Percentiles rank a stretch among this genome's conserved stretches.
These are phyloP conservation scores for Leishmania braziliensis DNA, from an alignment of 208 protist genomes.

Conservation along the genomic window DNA sequence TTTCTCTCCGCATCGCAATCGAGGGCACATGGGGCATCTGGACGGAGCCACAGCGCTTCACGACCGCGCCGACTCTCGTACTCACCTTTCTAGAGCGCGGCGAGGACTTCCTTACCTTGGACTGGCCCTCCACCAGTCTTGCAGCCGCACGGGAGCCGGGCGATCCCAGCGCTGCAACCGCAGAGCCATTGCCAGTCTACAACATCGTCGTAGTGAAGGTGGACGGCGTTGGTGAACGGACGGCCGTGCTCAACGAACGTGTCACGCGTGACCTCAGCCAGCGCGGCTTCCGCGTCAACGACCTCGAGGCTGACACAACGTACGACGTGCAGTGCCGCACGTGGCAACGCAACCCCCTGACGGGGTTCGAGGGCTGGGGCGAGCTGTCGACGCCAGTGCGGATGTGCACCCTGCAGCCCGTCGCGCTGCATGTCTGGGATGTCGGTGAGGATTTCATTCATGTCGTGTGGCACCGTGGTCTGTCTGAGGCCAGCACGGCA, in stretches of 20 bases:
- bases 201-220: constrained; percentile 64
- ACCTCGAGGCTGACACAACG: constrained; percentile 64
- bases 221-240: constrained; percentile 34
- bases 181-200: constrained; percentile 19
- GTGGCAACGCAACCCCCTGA: constrained; percentile 77
- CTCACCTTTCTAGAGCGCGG: constrained; percentile 80
- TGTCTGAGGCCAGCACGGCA: constrained; percentile 29
- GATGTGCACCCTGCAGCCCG: constrained; percentile 69
- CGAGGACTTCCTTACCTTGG: constrained; percentile 87
- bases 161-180: not conserved
- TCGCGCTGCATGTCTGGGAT: constrained; percentile 80
- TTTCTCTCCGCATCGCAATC: constrained; percentile 73
- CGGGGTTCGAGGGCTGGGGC: constrained; percentile 81
- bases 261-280: constrained; percentile 39
- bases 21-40: constrained; percentile 85
- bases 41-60: constrained; percentile 72
- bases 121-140: constrained; percentile 42
- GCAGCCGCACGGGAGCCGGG: not conserved
- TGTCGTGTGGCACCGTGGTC: constrained; percentile 73
- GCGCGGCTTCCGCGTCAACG: constrained; percentile 71
- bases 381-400: constrained; percentile 71
- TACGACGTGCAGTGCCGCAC: constrained; percentile 81
- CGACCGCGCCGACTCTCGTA: constrained; percentile 41
- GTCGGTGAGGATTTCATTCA: constrained; percentile 91
- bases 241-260: constrained; percentile 58